Evolutionary conservation across 768 basidiomycete species (phyloP).

Genomic region (Udeniomyces megalosporus): DNA sequence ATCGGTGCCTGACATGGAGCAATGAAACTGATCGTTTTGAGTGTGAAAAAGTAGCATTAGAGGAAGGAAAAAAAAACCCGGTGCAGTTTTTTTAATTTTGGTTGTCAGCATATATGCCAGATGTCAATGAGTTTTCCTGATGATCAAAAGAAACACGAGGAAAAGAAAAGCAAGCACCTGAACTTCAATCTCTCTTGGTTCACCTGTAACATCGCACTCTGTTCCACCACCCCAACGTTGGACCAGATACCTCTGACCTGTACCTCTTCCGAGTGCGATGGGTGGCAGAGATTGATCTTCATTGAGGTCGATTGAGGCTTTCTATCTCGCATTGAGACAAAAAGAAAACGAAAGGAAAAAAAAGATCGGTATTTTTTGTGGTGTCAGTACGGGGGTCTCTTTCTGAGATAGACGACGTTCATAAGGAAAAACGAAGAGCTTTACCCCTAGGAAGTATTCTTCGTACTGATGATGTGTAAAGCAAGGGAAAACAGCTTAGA

Average conservation of each 20-base stretch:
- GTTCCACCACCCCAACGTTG: constrained; percentile 86
- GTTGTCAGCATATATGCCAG: too few relatives aligned
- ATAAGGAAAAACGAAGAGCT: constrained; percentile 9
- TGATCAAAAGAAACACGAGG: constrained; percentile 1
- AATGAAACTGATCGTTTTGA: constrained; percentile 55
- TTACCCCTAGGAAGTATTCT: constrained; percentile 27
- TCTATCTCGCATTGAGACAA: background rate
- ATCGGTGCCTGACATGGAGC: constrained; percentile 86
- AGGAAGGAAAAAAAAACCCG: constrained; percentile 14
- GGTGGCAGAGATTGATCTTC: background rate
- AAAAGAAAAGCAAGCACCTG: constrained; percentile 42
- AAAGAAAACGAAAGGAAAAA: background rate
- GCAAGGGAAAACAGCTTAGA: constrained; percentile 20
- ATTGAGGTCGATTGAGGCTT: background rate
- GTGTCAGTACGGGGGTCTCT: constrained; percentile 37
- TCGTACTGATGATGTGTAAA: constrained; percentile 19
- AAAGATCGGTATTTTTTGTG: constrained; percentile 39
- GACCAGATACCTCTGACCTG: constrained; percentile 77
- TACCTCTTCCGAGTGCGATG: constrained; percentile 41
- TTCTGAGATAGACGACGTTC: constrained; percentile 33
- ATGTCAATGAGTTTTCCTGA: background rate
- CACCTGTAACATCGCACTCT: constrained; percentile 78
- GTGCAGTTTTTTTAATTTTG: background rate
- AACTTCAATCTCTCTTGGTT: constrained; percentile 77
- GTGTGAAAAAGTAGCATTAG: background rate